These are phyloP conservation scores for Nepenthes alata DNA, from an alignment of 179 eudicot species.

Conservation along the genomic window DNA sequence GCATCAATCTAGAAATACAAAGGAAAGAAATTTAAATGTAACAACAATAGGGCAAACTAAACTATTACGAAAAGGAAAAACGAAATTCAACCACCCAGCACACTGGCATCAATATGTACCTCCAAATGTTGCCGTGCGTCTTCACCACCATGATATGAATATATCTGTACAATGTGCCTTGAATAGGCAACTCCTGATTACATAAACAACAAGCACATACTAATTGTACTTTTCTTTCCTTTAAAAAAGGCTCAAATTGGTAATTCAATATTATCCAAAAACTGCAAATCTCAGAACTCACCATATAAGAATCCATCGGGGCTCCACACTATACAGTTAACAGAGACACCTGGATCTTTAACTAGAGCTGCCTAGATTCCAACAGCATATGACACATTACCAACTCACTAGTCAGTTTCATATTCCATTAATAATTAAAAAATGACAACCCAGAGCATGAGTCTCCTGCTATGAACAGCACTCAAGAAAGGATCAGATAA, in stretches of 20 bases:
- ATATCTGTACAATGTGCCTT: conserved; percentile 76
- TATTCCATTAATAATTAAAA: no score
- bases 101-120: conserved; percentile 26
- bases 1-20: conserved; percentile 56
- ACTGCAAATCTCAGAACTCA: conserved; percentile 21
- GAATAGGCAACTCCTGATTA: conserved; percentile 80
- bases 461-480: no score
- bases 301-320: conserved; percentile 90
- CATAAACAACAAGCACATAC: not conserved
- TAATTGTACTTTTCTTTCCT: not conserved
- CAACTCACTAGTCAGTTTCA: no score
- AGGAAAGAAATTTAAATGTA: not conserved
- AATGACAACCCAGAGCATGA: no score
- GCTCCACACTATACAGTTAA: conserved; percentile 87
- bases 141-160: conserved; percentile 61
- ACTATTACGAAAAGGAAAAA: not conserved
- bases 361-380: conserved; percentile 50
- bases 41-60: conserved; percentile 4
- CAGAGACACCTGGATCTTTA: conserved; percentile 67
- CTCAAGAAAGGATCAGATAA: no score
- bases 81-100: not conserved
- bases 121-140: conserved; percentile 71
- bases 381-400: not conserved
- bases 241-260: not conserved
- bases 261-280: not conserved